A percentile compares a stretch with the other conserved stretches of the same genome.
phyloP scores from a whole-genome alignment of 306 rosid species.

The Chamaecrista fasciculata region DNA sequence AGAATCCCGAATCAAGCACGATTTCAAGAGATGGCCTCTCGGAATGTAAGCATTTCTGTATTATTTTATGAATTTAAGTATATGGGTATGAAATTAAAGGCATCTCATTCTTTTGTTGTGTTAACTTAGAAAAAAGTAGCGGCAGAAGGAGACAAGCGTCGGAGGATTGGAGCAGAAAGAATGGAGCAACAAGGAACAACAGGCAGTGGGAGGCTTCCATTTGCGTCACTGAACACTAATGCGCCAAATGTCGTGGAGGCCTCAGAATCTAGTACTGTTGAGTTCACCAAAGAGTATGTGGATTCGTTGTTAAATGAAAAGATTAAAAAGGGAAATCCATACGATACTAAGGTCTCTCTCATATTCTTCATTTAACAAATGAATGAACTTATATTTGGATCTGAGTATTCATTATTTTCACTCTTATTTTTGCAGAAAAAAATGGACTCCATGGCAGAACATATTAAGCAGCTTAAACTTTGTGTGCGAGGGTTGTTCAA shows the following conservation, averaged over 20 bases:
- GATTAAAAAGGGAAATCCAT: slow-evolving; percentile 50
- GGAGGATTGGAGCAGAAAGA: slow-evolving; percentile 58
- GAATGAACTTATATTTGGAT: neutral
- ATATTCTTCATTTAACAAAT: neutral
- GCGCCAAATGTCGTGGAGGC: slow-evolving; percentile 43
- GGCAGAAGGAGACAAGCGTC: slow-evolving; percentile 62
- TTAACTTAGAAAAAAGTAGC: slow-evolving; percentile 54
- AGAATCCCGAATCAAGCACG: slow-evolving; percentile 27
- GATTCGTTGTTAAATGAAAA: slow-evolving; percentile 67
- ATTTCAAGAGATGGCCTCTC: slow-evolving; percentile 49
- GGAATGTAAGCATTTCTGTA: slow-evolving; percentile 47
- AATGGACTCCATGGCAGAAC: slow-evolving; percentile 53
- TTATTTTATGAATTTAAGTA: neutral
- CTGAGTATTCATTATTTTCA: neutral
- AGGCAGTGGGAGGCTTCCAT: slow-evolving; percentile 50
- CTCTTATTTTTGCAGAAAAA: slow-evolving; percentile 52
- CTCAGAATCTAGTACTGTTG: slow-evolving; percentile 36
- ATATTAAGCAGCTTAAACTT: slow-evolving; percentile 60
- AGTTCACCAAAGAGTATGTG: slow-evolving; percentile 69
- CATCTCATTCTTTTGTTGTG: neutral
- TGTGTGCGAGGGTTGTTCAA: slow-evolving; percentile 68
- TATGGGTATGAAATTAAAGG: neutral
- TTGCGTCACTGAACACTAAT: slow-evolving; percentile 39
- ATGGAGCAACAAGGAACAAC: slow-evolving; percentile 38
- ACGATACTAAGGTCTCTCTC: slow-evolving; percentile 64